phyloP scores from a whole-genome alignment of 1,139 yeast genomes.

The Eremothecium cymbalariae region DNA sequence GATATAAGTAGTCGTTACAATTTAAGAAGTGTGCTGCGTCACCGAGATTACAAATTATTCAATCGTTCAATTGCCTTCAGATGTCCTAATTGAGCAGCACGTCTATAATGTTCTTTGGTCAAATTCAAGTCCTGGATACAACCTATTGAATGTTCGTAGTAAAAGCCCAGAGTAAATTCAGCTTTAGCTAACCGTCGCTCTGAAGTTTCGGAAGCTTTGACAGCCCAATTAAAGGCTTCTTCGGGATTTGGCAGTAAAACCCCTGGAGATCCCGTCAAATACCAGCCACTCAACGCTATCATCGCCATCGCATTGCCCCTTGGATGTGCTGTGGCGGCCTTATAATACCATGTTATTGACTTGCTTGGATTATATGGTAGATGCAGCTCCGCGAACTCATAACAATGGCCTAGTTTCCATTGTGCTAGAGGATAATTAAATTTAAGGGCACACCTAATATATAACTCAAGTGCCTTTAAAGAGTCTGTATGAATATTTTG shows the following conservation, averaged over 20 bases:
- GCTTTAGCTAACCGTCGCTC: conserved; percentile 76
- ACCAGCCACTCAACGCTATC: conserved; percentile 89
- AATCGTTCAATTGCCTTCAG: conserved; percentile 37
- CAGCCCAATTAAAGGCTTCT: conserved; percentile 72
- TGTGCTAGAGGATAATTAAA: conserved; percentile 74
- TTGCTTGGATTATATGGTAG: conserved; percentile 59
- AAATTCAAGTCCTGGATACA: conserved; percentile 39
- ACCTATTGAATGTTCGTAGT: conserved; percentile 74
- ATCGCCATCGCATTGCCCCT: conserved; percentile 80
- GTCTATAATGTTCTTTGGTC: conserved; percentile 47
- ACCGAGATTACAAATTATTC: too few relatives aligned
- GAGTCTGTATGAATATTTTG: conserved; percentile 35
- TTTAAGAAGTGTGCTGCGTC: too few relatives aligned
- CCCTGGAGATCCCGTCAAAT: conserved; percentile 70
- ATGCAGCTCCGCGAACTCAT: conserved; percentile 75
- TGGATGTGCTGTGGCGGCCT: conserved; percentile 48
- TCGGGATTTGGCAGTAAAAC: conserved; percentile 63
- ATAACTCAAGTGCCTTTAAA: conserved; percentile 57
- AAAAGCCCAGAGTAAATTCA: conserved; percentile 74
- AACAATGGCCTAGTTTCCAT: conserved; percentile 76
- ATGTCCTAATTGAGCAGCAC: conserved; percentile 56
- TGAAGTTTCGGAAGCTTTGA: conserved; percentile 63
- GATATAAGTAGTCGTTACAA: too few relatives aligned
- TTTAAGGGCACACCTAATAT: conserved; percentile 62
- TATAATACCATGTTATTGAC: conserved; percentile 83